Conservation (phyloP, 2,329 filamentous ascomycete species). For the Macrophomina tecta region DNA sequence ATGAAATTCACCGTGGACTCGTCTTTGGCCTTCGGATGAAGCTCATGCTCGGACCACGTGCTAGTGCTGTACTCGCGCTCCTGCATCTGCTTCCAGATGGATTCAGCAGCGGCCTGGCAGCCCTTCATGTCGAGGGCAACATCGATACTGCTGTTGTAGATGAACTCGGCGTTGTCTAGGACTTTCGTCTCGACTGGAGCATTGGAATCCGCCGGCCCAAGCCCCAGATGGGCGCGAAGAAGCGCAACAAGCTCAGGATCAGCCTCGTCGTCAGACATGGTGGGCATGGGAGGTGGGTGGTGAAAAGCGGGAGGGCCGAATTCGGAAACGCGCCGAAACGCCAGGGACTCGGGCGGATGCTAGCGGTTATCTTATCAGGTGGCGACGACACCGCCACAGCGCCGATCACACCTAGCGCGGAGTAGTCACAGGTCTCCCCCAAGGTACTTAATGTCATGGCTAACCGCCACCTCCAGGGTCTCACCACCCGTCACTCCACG, state of each 20-base stretch:
- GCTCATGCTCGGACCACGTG: conserved; percentile 85
- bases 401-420: too few species aligned
- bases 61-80: conserved; percentile 81
- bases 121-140: conserved; percentile 84
- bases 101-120: conserved; percentile 80
- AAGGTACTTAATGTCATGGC: conserved; percentile 15
- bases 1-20: conserved; percentile 86
- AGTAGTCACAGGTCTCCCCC: background rate
- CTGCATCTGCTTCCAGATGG: conserved; percentile 82
- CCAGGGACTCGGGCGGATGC: too few species aligned
- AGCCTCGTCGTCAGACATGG: conserved; percentile 89
- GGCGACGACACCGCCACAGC: background rate
- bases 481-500: conserved; percentile 25
- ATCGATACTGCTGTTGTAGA: conserved; percentile 92
- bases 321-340: background rate
- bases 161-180: conserved; percentile 79
- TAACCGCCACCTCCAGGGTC: conserved; percentile 19
- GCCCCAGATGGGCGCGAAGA: conserved; percentile 77
- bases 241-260: conserved; percentile 88
- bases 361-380: background rate
- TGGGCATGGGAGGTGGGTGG: conserved; percentile 30
- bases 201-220: conserved; percentile 60
- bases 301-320: background rate
- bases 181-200: conserved; percentile 78
- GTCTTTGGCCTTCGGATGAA: conserved; percentile 85